Percentiles rank a stretch among this genome's conserved stretches.
Evolutionary conservation across 2,329 filamentous ascomycete species (phyloP).

Genomic region (Sporothrix brasiliensis): DNA sequence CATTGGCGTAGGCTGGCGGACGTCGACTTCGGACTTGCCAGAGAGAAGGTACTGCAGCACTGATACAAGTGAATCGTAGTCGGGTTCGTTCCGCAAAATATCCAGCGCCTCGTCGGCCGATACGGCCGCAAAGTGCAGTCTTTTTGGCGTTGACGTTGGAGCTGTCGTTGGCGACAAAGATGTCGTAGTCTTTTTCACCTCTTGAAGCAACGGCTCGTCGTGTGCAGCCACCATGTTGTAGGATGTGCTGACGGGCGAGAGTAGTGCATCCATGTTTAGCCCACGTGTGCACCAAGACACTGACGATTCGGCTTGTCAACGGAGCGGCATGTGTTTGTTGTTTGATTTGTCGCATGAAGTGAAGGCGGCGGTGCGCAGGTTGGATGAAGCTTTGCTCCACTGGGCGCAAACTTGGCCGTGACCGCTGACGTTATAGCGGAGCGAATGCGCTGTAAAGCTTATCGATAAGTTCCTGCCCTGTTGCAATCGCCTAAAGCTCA

Average conservation of each 20-base stretch:
- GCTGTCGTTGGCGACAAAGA: not conserved
- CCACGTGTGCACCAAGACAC: not conserved
- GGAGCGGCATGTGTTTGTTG: not conserved
- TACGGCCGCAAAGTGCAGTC: conserved; percentile 29
- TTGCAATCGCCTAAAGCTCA: not conserved
- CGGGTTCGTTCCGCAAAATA: conserved; percentile 63
- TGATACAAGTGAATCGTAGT: conserved; percentile 57
- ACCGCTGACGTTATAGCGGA: conserved; percentile 29
- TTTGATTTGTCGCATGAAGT: not conserved
- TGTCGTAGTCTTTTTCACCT: conserved; percentile 39
- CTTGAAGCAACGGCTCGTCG: conserved; percentile 46
- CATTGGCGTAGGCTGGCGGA: conserved; percentile 65
- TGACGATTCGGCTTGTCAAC: not conserved
- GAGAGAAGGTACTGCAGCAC: conserved; percentile 56
- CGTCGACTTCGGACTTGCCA: conserved; percentile 45
- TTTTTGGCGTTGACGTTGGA: conserved; percentile 1
- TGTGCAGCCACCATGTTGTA: conserved; percentile 49
- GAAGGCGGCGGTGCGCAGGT: not conserved
- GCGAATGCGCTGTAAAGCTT: conserved; percentile 24
- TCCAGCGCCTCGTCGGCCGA: conserved; percentile 60
- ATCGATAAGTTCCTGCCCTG: conserved; percentile 26
- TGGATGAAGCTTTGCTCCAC: not conserved
- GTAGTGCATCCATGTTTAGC: conserved; percentile 57
- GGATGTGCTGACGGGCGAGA: conserved; percentile 58
- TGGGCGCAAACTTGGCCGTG: not conserved